Conservation (phyloP, 371 early-diverging fungal species). For the Choanephora cucurbitarum region DNA sequence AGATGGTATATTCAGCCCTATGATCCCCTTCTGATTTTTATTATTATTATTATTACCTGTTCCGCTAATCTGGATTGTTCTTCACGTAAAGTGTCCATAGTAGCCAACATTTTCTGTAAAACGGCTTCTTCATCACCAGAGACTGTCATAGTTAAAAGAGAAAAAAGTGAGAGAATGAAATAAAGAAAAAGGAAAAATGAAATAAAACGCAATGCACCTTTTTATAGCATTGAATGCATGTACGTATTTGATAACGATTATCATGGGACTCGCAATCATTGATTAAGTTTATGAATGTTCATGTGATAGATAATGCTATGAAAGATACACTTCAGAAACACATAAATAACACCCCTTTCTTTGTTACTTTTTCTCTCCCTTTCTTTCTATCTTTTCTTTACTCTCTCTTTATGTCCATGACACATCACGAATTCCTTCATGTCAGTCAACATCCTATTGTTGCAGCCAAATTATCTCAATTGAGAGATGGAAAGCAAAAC, state of each 20-base stretch:
- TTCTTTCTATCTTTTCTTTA: constrained; percentile 24
- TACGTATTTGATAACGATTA: constrained; percentile 6
- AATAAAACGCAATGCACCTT: not conserved
- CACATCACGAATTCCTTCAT: constrained; percentile 21
- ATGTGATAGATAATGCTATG: not conserved
- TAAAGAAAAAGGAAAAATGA: constrained; percentile 7
- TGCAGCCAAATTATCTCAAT: constrained; percentile 67
- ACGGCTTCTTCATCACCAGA: constrained; percentile 23
- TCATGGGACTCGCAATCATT: constrained; percentile 6
- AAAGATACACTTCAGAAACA: constrained; percentile 3
- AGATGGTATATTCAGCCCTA: not conserved
- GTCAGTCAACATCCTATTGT: constrained; percentile 71
- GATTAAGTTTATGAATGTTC: not conserved
- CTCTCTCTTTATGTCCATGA: constrained; percentile 14
- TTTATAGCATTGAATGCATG: constrained; percentile 5
- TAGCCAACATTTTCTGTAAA: constrained; percentile 28
- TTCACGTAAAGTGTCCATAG: constrained; percentile 29
- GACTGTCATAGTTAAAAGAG: not conserved
- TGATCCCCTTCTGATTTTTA: not conserved
- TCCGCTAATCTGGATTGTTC: constrained; percentile 33
- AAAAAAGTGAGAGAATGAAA: constrained; percentile 3
- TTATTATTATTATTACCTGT: constrained; percentile 23
- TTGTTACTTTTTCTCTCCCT: constrained; percentile 14
- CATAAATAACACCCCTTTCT: constrained; percentile 17
- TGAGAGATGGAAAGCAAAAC: constrained; percentile 60